Conservation (phyloP, 768 basidiomycete genomes). For the Tylopilus plumbeoviolaceoides region DNA sequence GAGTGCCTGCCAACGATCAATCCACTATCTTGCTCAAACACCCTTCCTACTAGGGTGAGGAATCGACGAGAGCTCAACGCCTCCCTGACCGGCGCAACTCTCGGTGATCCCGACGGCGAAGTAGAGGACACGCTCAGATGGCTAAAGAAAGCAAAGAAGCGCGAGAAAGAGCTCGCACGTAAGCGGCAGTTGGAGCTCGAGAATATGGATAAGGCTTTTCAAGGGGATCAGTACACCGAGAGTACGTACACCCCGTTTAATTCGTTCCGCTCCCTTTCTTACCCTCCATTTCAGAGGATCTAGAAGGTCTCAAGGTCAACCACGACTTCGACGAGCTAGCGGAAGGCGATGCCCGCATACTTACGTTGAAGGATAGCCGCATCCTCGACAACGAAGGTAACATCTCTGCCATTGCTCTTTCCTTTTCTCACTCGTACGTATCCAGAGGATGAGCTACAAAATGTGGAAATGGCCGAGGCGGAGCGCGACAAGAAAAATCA, state of each 20-base stretch:
- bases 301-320: conserved; percentile 91
- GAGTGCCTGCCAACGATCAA: conserved; percentile 41
- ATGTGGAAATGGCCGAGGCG: conserved; percentile 89
- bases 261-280: not conserved
- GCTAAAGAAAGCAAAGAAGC: conserved; percentile 90
- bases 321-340: conserved; percentile 91
- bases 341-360: conserved; percentile 92
- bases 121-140: conserved; percentile 81
- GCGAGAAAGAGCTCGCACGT: conserved; percentile 81
- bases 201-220: conserved; percentile 72
- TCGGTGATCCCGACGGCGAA: conserved; percentile 81
- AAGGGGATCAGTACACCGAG: conserved; percentile 78
- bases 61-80: conserved; percentile 91
- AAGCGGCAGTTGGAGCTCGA: conserved; percentile 82
- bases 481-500: conserved; percentile 75
- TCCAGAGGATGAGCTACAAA: conserved; percentile 95
- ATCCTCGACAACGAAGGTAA: conserved; percentile 93
- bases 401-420: not conserved
- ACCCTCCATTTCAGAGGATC: conserved; percentile 56
- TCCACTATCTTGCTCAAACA: conserved; percentile 36
- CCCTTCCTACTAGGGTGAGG: conserved; percentile 68
- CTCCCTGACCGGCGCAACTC: conserved; percentile 87
- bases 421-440: not conserved
- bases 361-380: conserved; percentile 94
- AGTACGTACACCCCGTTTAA: conserved; percentile 45